Evolutionary conservation across 768 basidiomycete genomes (phyloP).

Genomic region (Lactifluus subvellereus): DNA sequence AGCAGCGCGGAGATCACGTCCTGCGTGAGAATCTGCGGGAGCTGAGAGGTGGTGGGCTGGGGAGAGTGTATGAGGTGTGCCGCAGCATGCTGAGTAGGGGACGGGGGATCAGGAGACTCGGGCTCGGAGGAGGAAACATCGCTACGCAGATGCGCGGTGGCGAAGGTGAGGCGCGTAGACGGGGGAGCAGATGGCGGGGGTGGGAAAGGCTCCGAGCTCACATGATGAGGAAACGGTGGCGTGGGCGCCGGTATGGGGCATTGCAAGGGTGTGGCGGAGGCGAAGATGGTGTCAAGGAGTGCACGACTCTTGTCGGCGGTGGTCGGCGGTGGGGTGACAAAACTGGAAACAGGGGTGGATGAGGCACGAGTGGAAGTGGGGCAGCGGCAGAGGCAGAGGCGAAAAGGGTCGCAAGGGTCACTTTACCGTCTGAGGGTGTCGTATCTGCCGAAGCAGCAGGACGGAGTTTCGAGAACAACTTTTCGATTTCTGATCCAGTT

Average conservation of each 20-base stretch:
- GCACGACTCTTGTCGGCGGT: constrained; percentile 41
- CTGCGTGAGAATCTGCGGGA: constrained; percentile 64
- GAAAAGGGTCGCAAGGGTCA: constrained; percentile 46
- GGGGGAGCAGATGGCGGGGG: constrained; percentile 24
- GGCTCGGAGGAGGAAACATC: constrained; percentile 16
- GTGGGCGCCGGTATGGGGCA: constrained; percentile 12
- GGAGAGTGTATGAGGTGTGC: constrained; percentile 45
- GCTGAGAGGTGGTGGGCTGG: constrained; percentile 44
- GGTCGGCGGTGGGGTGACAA: constrained; percentile 25
- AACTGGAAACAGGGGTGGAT: constrained; percentile 18
- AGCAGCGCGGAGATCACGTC: constrained; percentile 63
- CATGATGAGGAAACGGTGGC: constrained; percentile 15
- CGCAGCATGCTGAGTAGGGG: constrained; percentile 16
- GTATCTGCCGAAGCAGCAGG: constrained; percentile 29
- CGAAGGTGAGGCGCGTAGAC: constrained; percentile 24
- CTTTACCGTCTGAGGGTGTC: constrained; percentile 27
- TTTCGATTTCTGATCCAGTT: constrained; percentile 38
- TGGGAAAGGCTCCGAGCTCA: constrained; percentile 22
- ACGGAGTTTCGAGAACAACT: constrained; percentile 39
- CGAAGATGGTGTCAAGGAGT: constrained; percentile 67
- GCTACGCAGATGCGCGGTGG: constrained; percentile 22
- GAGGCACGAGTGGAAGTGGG: constrained; percentile 20
- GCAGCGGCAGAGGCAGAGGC: constrained; percentile 28
- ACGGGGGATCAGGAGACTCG: constrained; percentile 6
- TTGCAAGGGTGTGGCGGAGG: constrained; percentile 46